Conservation (phyloP, 192 early-diverging fungal genomes). For the Coemansia umbellata region DNA sequence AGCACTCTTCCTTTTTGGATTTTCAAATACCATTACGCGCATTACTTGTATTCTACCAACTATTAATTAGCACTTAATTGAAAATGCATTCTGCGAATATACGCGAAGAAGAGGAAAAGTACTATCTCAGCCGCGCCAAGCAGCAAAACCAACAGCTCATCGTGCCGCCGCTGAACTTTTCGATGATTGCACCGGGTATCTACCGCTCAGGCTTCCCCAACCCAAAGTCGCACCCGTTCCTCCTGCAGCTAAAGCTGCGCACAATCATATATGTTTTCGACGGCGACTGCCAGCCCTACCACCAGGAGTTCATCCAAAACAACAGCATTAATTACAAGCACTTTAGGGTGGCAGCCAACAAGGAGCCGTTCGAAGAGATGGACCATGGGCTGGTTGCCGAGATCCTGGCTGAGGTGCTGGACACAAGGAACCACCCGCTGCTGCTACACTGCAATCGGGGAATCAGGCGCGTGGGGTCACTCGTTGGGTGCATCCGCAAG, state of each 20-base stretch:
- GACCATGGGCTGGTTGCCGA: slow-evolving; percentile 22
- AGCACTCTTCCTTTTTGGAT: too few relatives aligned
- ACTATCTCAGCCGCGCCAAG: too few relatives aligned
- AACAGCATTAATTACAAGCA: slow-evolving; percentile 78
- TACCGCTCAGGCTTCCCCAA: slow-evolving; percentile 95
- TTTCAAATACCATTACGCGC: too few relatives aligned
- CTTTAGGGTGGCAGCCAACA: slow-evolving; percentile 81
- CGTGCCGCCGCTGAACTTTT: slow-evolving; percentile 93
- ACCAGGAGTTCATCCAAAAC: slow-evolving; percentile 63
- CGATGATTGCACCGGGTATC: slow-evolving; percentile 86
- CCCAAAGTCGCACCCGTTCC: slow-evolving; percentile 84
- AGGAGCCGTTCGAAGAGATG: slow-evolving; percentile 56
- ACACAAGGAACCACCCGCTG: slow-evolving; percentile 54
- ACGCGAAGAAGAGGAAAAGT: too few relatives aligned
- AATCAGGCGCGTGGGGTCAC: slow-evolving; percentile 89
- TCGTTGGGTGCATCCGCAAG: slow-evolving; percentile 91
- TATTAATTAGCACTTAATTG: too few relatives aligned
- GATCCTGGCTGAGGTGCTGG: slow-evolving; percentile 36
- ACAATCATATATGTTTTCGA: slow-evolving; percentile 83
- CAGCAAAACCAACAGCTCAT: slow-evolving; percentile 62
- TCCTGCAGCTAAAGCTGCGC: slow-evolving; percentile 76
- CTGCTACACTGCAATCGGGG: slow-evolving; percentile 95
- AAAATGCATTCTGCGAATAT: too few relatives aligned
- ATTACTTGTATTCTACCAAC: too few relatives aligned
- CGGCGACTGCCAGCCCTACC: slow-evolving; percentile 69